Conservation (phyloP, 2,329 filamentous ascomycete genomes). For the Xylaria sp. region DNA sequence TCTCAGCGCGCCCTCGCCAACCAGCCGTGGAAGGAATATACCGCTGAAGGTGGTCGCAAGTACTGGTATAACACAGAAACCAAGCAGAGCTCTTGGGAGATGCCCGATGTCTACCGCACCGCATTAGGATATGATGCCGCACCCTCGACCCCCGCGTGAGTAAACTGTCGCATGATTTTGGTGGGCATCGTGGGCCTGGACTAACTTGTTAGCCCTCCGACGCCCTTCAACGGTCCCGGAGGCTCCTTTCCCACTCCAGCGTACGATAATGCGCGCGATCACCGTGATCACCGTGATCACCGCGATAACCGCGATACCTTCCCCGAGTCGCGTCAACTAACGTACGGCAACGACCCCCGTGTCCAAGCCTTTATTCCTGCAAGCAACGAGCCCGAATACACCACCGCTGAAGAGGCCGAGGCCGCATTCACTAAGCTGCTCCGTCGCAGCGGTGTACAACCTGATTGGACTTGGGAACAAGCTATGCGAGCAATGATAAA, state of each 20-base stretch:
- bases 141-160: slow-evolving; percentile 58
- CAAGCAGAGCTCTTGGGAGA: slow-evolving; percentile 93
- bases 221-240: slow-evolving; percentile 57
- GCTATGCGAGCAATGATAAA: slow-evolving; percentile 86
- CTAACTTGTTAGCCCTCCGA: slow-evolving; percentile 47
- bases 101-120: slow-evolving; percentile 83
- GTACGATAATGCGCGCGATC: slow-evolving; percentile 47
- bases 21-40: slow-evolving; percentile 94
- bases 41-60: slow-evolving; percentile 83
- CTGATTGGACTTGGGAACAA: slow-evolving; percentile 94
- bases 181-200: neutral
- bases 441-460: slow-evolving; percentile 83
- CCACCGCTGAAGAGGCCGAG: slow-evolving; percentile 86
- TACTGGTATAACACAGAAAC: slow-evolving; percentile 97
- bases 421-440: slow-evolving; percentile 92
- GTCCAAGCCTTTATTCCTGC: slow-evolving; percentile 70
- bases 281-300: slow-evolving; percentile 52
- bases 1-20: slow-evolving; percentile 78
- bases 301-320: slow-evolving; percentile 51
- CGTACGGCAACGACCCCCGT: slow-evolving; percentile 65
- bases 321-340: slow-evolving; percentile 67
- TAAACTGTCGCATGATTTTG: slow-evolving; percentile 7
- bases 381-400: slow-evolving; percentile 79
- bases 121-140: slow-evolving; percentile 70
- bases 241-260: slow-evolving; percentile 44